These are phyloP conservation scores for Oryza punctata DNA, from an alignment of 176 grass and related monocot species.

Conservation along the genomic window DNA sequence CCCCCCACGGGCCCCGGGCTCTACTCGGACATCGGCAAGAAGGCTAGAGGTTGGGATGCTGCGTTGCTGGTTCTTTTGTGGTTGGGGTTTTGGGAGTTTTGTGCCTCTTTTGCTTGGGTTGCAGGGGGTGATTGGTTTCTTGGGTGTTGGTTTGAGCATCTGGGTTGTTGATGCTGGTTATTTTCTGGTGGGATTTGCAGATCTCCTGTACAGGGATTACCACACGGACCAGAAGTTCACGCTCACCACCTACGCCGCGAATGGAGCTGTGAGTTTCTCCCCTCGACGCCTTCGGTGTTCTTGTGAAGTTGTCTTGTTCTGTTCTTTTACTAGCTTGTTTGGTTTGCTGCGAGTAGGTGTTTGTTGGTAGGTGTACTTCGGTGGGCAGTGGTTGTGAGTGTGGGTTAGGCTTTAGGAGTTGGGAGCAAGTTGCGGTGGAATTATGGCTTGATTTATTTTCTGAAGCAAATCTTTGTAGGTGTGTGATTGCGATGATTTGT, in stretches of 20 bases:
- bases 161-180: conserved; percentile 9
- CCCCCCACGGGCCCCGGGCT: conserved; percentile 47
- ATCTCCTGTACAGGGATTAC: conserved; percentile 76
- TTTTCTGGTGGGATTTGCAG: conserved; percentile 21
- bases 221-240: conserved; percentile 66
- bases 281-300: background rate
- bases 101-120: background rate
- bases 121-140: background rate
- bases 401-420: conserved; percentile 5
- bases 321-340: background rate
- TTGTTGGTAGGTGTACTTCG: background rate
- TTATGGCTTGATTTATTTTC: background rate
- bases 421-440: background rate
- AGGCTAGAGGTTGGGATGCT: conserved; percentile 46
- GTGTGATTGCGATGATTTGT: background rate
- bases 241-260: conserved; percentile 55
- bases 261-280: conserved; percentile 50
- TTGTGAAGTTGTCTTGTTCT: background rate
- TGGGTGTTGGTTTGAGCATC: background rate
- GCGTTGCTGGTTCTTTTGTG: background rate
- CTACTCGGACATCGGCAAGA: conserved; percentile 69
- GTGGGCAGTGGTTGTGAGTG: background rate
- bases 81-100: background rate
- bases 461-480: background rate
- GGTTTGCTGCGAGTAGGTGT: background rate